Conservation (phyloP, 2,329 filamentous ascomycete species). For the Curvularia lunata region DNA sequence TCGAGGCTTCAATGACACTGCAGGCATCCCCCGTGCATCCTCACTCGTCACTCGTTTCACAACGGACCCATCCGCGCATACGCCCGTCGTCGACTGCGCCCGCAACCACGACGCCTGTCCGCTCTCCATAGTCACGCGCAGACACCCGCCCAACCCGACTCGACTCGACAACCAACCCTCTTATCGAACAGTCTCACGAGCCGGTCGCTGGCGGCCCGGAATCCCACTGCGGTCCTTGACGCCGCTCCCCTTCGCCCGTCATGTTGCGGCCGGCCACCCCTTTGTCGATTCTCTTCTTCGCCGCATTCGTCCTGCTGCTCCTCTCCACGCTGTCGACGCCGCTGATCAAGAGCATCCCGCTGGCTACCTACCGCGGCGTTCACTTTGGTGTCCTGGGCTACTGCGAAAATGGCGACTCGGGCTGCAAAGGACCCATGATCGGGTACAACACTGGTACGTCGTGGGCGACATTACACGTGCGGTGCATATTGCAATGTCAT, state of each 20-base stretch:
- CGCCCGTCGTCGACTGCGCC: slow-evolving; percentile 31
- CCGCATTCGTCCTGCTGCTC: slow-evolving; percentile 83
- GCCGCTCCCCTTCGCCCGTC: slow-evolving; percentile 51
- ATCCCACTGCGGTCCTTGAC: slow-evolving; percentile 26
- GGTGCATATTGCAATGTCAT: neutral
- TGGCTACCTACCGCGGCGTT: slow-evolving; percentile 77
- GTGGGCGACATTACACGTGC: neutral
- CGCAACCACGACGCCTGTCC: slow-evolving; percentile 12
- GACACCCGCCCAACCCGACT: slow-evolving; percentile 16
- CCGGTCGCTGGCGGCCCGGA: slow-evolving; percentile 41
- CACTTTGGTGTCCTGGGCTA: slow-evolving; percentile 94
- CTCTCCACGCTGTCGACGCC: slow-evolving; percentile 91
- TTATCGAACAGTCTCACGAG: slow-evolving; percentile 31
- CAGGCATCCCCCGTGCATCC: slow-evolving; percentile 35
- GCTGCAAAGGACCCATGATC: slow-evolving; percentile 76
- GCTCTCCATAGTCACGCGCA: slow-evolving; percentile 9
- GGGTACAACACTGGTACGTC: slow-evolving; percentile 82
- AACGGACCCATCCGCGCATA: slow-evolving; percentile 30
- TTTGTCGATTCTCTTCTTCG: slow-evolving; percentile 81
- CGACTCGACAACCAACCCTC: slow-evolving; percentile 16
- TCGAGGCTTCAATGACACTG: slow-evolving; percentile 35
- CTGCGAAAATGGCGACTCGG: slow-evolving; percentile 62
- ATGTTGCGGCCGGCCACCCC: slow-evolving; percentile 94
- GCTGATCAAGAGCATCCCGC: slow-evolving; percentile 81
- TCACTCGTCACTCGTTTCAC: slow-evolving; percentile 43